Conservation (phyloP, 352 stramenopile species). For the Phytopythium helicoides region DNA sequence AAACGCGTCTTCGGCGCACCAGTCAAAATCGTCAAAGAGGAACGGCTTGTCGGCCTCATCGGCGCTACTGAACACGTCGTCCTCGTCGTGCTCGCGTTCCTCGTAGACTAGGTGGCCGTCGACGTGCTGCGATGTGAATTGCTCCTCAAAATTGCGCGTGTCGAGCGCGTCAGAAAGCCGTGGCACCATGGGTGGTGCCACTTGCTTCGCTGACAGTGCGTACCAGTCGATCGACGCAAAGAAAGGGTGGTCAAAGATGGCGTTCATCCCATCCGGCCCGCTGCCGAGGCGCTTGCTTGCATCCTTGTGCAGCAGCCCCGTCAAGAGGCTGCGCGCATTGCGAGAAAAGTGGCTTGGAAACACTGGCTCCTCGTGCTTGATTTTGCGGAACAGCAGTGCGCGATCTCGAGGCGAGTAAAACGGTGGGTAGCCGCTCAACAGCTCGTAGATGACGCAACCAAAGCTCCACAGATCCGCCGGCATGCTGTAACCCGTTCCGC, state of each 20-base stretch:
- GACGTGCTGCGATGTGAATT: conserved; percentile 71
- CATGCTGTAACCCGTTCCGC: conserved; percentile 69
- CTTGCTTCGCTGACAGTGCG: conserved; percentile 69
- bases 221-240: conserved; percentile 76
- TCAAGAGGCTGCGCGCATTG: conserved; percentile 56
- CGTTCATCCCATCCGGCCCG: conserved; percentile 56
- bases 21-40: conserved; percentile 77
- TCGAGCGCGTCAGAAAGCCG: conserved; percentile 43
- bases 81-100: conserved; percentile 30
- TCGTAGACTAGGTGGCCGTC: conserved; percentile 61
- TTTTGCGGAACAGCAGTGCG: conserved; percentile 96
- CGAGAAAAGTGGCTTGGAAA: conserved; percentile 91
- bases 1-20: conserved; percentile 52
- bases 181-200: conserved; percentile 57
- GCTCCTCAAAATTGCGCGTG: conserved; percentile 72
- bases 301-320: conserved; percentile 63
- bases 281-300: conserved; percentile 50
- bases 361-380: conserved; percentile 87
- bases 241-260: conserved; percentile 76
- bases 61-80: conserved; percentile 8
- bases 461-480: conserved; percentile 86
- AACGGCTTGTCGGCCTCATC: conserved; percentile 22
- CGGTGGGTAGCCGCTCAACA: conserved; percentile 81
- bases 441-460: conserved; percentile 86
- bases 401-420: conserved; percentile 93